Percentiles rank a stretch among this genome's conserved stretches.
Evolutionary conservation across 768 basidiomycete genomes (phyloP).

Genomic region (Xanthoconium stramineum): DNA sequence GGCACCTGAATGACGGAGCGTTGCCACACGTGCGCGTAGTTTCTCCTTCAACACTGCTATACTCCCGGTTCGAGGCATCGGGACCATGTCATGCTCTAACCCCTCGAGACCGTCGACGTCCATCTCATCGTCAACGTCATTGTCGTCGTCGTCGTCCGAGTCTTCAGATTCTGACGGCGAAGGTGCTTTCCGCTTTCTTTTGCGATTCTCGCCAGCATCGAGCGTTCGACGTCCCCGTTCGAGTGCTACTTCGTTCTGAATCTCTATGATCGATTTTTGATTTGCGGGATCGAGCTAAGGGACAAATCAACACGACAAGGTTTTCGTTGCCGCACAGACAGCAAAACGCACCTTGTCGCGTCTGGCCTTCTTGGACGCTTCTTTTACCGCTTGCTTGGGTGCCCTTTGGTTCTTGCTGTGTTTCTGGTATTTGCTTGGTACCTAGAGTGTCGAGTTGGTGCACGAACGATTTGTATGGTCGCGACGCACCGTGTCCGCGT

Average conservation of each 20-base stretch:
- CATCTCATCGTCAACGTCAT: constrained; percentile 22
- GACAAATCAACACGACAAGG: neutral
- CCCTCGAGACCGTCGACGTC: constrained; percentile 32
- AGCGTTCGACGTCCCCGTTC: constrained; percentile 29
- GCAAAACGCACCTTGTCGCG: constrained; percentile 66
- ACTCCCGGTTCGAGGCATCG: constrained; percentile 63
- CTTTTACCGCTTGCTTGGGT: constrained; percentile 83
- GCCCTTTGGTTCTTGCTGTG: constrained; percentile 84
- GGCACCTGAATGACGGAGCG: constrained; percentile 50
- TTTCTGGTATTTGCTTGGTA: constrained; percentile 74
- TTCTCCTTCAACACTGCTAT: constrained; percentile 67
- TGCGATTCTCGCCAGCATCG: constrained; percentile 19
- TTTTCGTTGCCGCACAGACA: neutral
- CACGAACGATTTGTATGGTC: neutral
- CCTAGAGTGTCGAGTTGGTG: neutral
- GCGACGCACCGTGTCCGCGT: constrained; percentile 14
- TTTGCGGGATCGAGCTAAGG: constrained; percentile 88
- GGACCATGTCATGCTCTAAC: constrained; percentile 39
- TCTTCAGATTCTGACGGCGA: constrained; percentile 23
- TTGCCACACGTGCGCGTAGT: constrained; percentile 69
- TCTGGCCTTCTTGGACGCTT: constrained; percentile 85
- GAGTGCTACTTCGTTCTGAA: constrained; percentile 54
- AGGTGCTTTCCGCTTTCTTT: constrained; percentile 49
- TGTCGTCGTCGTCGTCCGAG: too few relatives aligned
- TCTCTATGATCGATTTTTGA: constrained; percentile 72